Evolutionary conservation across 106 monocot species (phyloP).

Genomic region (Hemerocallis citrina): DNA sequence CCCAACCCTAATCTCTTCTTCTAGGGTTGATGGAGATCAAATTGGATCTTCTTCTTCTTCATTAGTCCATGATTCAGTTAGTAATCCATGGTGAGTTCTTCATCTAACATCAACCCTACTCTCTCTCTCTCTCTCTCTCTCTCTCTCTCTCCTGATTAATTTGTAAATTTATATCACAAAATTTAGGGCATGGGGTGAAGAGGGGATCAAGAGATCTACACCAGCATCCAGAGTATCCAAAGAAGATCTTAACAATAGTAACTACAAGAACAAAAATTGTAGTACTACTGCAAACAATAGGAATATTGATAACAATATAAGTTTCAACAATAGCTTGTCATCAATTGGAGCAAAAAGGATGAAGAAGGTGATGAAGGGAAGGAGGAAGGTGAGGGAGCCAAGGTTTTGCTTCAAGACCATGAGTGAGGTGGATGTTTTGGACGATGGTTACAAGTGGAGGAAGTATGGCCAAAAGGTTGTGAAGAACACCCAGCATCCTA

Average conservation of each 20-base stretch:
- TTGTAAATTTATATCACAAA: background rate
- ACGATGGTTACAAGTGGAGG: constrained; percentile 40
- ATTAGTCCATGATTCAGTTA: background rate
- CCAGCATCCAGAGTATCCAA: background rate
- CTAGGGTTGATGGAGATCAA: background rate
- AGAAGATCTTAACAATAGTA: background rate
- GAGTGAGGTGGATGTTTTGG: constrained; percentile 39
- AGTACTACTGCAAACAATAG: background rate
- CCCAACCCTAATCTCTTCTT: constrained; percentile 1
- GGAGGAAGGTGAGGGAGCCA: constrained; percentile 52
- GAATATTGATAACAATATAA: background rate
- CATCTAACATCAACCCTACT: background rate
- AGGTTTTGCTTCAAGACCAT: constrained; percentile 57
- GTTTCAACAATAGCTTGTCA: background rate
- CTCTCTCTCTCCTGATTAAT: background rate
- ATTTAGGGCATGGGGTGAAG: constrained; percentile 19
- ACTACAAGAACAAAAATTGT: background rate
- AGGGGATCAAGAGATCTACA: background rate
- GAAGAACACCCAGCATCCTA: constrained; percentile 55
- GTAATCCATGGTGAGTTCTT: constrained; percentile 1
- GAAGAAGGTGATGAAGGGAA: constrained; percentile 37
- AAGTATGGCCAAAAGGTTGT: constrained; percentile 56
- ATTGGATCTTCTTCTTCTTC: constrained; percentile 4
- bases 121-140: constrained; percentile 3
- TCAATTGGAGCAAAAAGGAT: constrained; percentile 18